Percentiles rank a stretch among this genome's conserved stretches.
These are phyloP conservation scores for Clavariopsis aquatica DNA, from an alignment of 495 filamentous ascomycete genomes.

Conservation along the genomic window DNA sequence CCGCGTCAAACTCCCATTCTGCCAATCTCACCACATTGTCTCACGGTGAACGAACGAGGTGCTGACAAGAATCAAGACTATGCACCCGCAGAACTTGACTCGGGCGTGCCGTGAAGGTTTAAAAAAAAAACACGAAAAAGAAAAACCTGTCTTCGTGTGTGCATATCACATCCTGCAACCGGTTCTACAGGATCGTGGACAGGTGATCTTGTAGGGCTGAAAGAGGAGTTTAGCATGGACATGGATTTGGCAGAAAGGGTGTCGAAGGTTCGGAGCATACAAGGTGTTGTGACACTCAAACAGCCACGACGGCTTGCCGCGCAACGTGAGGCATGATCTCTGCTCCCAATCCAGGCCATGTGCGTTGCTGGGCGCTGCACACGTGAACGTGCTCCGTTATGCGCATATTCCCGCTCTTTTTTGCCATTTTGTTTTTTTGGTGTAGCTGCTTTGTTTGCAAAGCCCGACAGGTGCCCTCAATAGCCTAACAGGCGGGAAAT, in stretches of 20 bases:
- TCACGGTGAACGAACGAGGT: not conserved
- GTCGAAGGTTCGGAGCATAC: not conserved
- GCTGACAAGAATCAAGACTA: not conserved
- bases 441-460: not conserved
- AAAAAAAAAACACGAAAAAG: not conserved
- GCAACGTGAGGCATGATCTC: not conserved
- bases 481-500: too few species aligned
- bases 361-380: not conserved
- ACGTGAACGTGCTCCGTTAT: not conserved
- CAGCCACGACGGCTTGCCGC: not conserved
- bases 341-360: not conserved
- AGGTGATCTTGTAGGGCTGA: conserved; percentile 3
- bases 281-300: conserved; percentile 1
- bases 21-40: not conserved
- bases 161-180: not conserved
- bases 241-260: too few species aligned
- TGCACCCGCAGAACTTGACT: conserved; percentile 1
- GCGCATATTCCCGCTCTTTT: conserved; percentile 5
- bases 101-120: not conserved
- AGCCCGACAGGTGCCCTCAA: not conserved
- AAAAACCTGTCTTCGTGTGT: not conserved
- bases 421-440: too few species aligned
- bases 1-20: not conserved
- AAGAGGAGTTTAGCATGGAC: not conserved
- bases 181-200: not conserved